phyloP scores from a whole-genome alignment of 1,284 basidiomycete species.

The Lignosus rhinocerotis region DNA sequence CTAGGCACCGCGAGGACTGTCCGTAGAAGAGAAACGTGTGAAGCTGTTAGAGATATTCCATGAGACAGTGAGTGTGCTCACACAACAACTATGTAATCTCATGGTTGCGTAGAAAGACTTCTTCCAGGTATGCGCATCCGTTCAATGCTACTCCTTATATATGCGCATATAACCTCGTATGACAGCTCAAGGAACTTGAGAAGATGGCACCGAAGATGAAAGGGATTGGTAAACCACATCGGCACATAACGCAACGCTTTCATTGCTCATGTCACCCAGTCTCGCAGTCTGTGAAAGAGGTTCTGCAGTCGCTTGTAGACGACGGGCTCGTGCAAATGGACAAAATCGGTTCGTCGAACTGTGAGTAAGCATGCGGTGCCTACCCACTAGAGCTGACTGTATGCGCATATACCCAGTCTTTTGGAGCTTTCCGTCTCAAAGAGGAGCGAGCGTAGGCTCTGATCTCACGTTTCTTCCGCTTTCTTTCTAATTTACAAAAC shows the following conservation, averaged over 20 bases:
- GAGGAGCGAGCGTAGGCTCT: constrained; percentile 67
- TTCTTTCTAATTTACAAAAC: neutral
- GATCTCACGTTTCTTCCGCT: neutral
- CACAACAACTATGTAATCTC: neutral
- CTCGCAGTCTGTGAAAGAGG: constrained; percentile 86
- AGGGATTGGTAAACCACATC: constrained; percentile 64
- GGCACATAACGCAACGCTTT: neutral
- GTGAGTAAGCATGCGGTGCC: constrained; percentile 43
- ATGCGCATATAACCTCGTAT: neutral
- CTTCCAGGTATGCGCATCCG: constrained; percentile 55
- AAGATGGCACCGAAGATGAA: constrained; percentile 84
- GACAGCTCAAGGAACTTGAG: constrained; percentile 83
- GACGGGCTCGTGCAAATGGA: constrained; percentile 82
- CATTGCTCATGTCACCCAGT: constrained; percentile 44
- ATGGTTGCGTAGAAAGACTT: constrained; percentile 70
- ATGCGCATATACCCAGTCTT: constrained; percentile 63
- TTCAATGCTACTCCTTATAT: neutral
- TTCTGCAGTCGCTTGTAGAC: constrained; percentile 80
- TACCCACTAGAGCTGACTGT: constrained; percentile 17
- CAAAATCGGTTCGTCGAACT: constrained; percentile 91
- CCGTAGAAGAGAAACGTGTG: constrained; percentile 78
- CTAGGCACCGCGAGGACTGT: constrained; percentile 76
- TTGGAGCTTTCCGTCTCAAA: constrained; percentile 90
- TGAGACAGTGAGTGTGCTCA: constrained; percentile 61
- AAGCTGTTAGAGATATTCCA: constrained; percentile 88